Conservation (phyloP, 2,329 filamentous ascomycete species). For the Metarhizium robertsii region DNA sequence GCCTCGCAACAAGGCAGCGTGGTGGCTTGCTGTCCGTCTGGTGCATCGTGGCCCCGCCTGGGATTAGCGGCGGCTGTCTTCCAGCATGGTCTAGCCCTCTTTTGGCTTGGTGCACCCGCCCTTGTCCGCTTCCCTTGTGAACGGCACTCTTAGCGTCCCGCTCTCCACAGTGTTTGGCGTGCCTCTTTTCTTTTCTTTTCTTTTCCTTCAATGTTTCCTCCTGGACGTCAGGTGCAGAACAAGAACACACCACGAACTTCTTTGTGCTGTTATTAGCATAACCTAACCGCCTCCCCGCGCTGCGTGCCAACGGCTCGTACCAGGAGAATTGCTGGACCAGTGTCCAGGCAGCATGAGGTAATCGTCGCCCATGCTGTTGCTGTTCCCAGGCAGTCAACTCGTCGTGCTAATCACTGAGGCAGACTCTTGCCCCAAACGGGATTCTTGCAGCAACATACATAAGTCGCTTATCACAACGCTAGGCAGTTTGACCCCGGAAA, state of each 20-base stretch:
- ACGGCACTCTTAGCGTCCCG: not conserved
- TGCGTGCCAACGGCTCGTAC: not conserved
- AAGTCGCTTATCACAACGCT: constrained; percentile 1
- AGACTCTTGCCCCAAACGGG: not conserved
- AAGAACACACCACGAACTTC: not conserved
- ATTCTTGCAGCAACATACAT: not conserved
- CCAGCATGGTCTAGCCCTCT: not conserved
- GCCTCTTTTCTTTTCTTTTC: not conserved
- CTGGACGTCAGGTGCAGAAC: not conserved
- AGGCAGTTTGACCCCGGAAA: not conserved
- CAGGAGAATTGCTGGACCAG: not conserved
- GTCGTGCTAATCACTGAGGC: not conserved
- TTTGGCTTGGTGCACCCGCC: not conserved
- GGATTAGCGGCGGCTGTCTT: too few relatives aligned
- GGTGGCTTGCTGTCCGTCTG: not conserved
- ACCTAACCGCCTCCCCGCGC: not conserved
- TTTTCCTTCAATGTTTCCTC: not conserved
- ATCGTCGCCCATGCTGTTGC: not conserved
- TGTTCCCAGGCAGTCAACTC: not conserved
- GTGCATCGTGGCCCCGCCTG: too few relatives aligned
- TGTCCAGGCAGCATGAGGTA: not conserved
- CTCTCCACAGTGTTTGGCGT: not conserved
- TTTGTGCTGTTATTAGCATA: not conserved
- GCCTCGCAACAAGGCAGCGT: not conserved
- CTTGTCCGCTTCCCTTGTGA: not conserved